Base-by-base conservation (phyloP, 2,329 filamentous ascomycete species). In the Pyrenophora teres region DNA sequence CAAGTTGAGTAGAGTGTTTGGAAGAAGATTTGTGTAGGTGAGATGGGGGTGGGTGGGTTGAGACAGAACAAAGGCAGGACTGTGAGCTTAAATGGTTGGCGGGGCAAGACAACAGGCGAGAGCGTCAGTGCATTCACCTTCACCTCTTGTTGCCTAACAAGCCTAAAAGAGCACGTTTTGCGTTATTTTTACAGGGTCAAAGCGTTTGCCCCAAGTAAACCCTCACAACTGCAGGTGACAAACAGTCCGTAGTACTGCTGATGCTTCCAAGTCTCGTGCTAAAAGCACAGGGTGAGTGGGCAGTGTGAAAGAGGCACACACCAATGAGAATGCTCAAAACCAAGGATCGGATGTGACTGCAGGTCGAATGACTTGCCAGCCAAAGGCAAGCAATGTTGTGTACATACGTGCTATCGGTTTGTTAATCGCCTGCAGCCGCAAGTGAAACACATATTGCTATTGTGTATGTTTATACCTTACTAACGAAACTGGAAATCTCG, bases 101-200 rank as follows among this genome's bases (percentile, higher is more conserved):
- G 44, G 36, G 25, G 44, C 25, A 46, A 30, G 35, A 36, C 44
- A 39, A 32, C 42, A 27, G 35, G 33, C 44, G 33, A 39, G 23
- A 39, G 23, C 8, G 44, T 40, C 45, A 36, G 40, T 48, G 50
- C 42, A 30, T 46, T 39, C 49, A 52, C 42, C 25, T 37, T 45
- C 42, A 36, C 32, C 25, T 37, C 32, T 19, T 30, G 13, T 33
- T n/a, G n/a, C 25, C n/a, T 43, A 19, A 18, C 15, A 40, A 15
- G 10, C 12, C n/a, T 18, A 13, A 21, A 12, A 44, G 7, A 15
- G 18, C 31, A 8, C 8, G 19, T 7, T 10, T 33, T 36, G 41
- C 18, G 18, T 19, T 36, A 19, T 36, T 36, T 44, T 7, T 10
- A 27, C 1, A 19, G n/a, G 23, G 27, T 4, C 27, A 9, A 12